Evolutionary conservation across 2,329 filamentous ascomycete species (phyloP).

Genomic region (Nigrospora oryzae): DNA sequence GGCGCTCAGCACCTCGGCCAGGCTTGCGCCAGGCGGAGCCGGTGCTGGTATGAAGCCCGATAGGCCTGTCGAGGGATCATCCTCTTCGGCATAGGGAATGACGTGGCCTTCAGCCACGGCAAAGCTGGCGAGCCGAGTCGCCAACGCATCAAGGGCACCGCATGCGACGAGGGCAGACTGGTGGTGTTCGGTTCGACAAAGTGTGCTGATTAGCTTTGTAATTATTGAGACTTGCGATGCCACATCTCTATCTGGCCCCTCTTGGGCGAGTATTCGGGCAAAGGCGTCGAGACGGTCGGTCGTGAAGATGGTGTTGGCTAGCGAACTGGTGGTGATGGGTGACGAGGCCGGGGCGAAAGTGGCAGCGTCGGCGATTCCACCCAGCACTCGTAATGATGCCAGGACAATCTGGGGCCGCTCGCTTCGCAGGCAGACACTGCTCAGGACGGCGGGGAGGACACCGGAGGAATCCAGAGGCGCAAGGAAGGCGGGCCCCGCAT

Average conservation of each 20-base stretch:
- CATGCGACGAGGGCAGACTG: constrained; percentile 63
- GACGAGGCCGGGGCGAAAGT: constrained; percentile 42
- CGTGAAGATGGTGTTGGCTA: constrained; percentile 60
- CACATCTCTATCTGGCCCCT: constrained; percentile 37
- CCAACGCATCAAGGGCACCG: constrained; percentile 71
- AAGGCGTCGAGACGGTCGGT: constrained; percentile 53
- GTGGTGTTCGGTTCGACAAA: constrained; percentile 63
- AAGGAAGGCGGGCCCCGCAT: constrained; percentile 74
- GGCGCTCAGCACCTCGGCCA: constrained; percentile 68
- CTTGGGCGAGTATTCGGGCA: constrained; percentile 54
- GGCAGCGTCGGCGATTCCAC: constrained; percentile 60
- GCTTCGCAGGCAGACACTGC: constrained; percentile 57
- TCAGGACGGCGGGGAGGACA: constrained; percentile 61
- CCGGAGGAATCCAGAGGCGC: constrained; percentile 61
- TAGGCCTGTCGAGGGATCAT: constrained; percentile 45
- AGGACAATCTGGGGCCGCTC: constrained; percentile 60
- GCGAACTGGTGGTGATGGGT: constrained; percentile 35
- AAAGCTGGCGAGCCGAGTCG: constrained; percentile 63
- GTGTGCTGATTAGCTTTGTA: constrained; percentile 42
- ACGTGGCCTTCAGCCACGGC: constrained; percentile 61
- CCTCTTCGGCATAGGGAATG: constrained; percentile 52
- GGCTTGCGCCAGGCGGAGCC: constrained; percentile 47
- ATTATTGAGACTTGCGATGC: constrained; percentile 57
- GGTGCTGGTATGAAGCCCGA: constrained; percentile 51
- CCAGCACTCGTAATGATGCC: constrained; percentile 66